Percentiles rank a stretch among this genome's conserved stretches.
Conservation (phyloP, 495 filamentous ascomycete species). For the Thermochaetoides thermophila region DNA sequence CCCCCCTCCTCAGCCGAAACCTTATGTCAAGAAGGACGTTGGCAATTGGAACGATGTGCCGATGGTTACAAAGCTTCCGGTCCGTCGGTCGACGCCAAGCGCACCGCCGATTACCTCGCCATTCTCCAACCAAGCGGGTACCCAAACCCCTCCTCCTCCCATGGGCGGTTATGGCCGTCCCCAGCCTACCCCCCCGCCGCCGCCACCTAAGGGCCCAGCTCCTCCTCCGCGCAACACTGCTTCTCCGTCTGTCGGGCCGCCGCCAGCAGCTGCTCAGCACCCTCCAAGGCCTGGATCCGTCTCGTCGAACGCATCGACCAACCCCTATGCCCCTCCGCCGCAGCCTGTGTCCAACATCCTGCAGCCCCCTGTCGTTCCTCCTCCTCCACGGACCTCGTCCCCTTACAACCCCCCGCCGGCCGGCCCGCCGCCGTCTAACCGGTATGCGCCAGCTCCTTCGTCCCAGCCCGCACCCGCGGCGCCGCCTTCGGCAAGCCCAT, state of each 20-base stretch:
- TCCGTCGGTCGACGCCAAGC: conserved; percentile 56
- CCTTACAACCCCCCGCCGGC: conserved; percentile 78
- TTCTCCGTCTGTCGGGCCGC: conserved; percentile 36
- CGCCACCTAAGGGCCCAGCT: conserved; percentile 43
- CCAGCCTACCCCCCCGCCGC: conserved; percentile 33
- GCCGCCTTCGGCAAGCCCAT: conserved; percentile 38
- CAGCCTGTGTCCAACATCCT: conserved; percentile 11
- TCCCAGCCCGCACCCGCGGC: conserved; percentile 33
- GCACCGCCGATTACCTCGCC: conserved; percentile 45
- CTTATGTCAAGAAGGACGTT: conserved; percentile 47
- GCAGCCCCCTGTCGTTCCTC: conserved; percentile 32
- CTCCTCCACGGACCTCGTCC: conserved; percentile 60
- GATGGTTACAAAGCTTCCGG: conserved; percentile 61
- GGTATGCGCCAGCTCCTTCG: conserved; percentile 74
- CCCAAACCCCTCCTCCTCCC: conserved; percentile 36
- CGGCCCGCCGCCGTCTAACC: conserved; percentile 56
- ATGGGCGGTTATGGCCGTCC: conserved; percentile 18
- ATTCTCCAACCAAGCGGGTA: conserved; percentile 44
- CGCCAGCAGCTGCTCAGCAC: conserved; percentile 33
- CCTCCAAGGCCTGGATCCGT: conserved; percentile 45
- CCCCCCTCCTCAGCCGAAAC: conserved; percentile 43
- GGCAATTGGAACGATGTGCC: conserved; percentile 93
- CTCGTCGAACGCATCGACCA: conserved; percentile 49
- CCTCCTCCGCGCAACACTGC: conserved; percentile 33
- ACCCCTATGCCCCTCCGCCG: conserved; percentile 55